These are phyloP conservation scores for Aspergillus novoparasiticus DNA, from an alignment of 2,329 filamentous ascomycete genomes.

Conservation along the genomic window DNA sequence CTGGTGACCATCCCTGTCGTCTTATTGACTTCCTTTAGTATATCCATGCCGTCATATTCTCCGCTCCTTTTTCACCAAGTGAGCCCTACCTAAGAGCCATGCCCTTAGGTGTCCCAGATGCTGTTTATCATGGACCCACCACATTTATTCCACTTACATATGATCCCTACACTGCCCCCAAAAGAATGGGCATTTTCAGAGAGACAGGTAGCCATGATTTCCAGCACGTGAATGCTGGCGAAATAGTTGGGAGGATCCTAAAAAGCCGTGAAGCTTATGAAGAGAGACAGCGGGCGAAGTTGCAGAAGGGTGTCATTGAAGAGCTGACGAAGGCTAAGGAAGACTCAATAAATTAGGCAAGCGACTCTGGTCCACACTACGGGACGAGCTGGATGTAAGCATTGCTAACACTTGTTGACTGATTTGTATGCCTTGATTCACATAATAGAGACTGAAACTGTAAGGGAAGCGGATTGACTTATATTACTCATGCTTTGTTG, in stretches of 20 bases:
- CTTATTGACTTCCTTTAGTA: constrained; percentile 58
- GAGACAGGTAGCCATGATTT: constrained; percentile 79
- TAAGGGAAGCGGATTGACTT: neutral
- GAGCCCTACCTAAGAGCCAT: constrained; percentile 73
- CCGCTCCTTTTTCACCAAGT: constrained; percentile 85
- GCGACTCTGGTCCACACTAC: neutral
- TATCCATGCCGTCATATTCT: constrained; percentile 83
- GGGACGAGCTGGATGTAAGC: neutral
- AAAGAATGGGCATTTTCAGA: constrained; percentile 79
- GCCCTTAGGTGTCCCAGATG: constrained; percentile 72
- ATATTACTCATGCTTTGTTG: neutral
- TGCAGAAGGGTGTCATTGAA: constrained; percentile 80
- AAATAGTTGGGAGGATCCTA: constrained; percentile 90
- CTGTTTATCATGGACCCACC: constrained; percentile 95
- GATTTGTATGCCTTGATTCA: neutral
- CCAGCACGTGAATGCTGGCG: constrained; percentile 83
- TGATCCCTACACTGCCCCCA: constrained; percentile 79
- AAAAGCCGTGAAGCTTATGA: constrained; percentile 86
- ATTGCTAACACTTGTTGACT: neutral
- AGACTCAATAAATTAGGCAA: constrained; percentile 29
- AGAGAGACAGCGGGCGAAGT: constrained; percentile 86
- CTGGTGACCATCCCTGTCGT: neutral
- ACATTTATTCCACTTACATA: constrained; percentile 79
- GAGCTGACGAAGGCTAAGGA: constrained; percentile 65
- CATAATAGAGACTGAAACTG: neutral